Evolutionary conservation across 257 asterid species (phyloP).

Genomic region (Jaltomata sinuosa): DNA sequence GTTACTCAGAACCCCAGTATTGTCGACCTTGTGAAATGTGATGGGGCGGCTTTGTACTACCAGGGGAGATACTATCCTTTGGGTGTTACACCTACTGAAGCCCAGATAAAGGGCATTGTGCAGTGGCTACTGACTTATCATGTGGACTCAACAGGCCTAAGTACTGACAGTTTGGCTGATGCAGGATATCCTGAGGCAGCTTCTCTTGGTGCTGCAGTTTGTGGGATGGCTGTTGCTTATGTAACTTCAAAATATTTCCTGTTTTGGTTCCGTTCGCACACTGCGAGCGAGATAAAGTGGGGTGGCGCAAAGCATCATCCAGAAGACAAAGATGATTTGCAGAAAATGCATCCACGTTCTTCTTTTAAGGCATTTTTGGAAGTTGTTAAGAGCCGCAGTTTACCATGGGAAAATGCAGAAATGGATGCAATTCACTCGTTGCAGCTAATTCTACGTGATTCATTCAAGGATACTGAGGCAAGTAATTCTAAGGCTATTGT

Average conservation of each 20-base stretch:
- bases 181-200: constrained; percentile 56
- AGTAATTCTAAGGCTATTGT: constrained; percentile 23
- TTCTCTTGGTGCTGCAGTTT: constrained; percentile 44
- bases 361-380: constrained; percentile 46
- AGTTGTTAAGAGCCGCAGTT: constrained; percentile 43
- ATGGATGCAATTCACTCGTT: constrained; percentile 57
- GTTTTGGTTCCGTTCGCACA: constrained; percentile 58
- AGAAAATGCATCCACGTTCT: constrained; percentile 47
- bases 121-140: constrained; percentile 37
- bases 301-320: constrained; percentile 70
- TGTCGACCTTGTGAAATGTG: constrained; percentile 51
- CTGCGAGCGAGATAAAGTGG: constrained; percentile 52
- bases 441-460: constrained; percentile 45
- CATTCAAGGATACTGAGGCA: constrained; percentile 29
- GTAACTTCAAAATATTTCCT: constrained; percentile 34
- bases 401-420: constrained; percentile 48
- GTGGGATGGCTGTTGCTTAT: constrained; percentile 54
- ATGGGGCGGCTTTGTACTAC: constrained; percentile 51
- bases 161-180: constrained; percentile 50
- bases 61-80: constrained; percentile 39
- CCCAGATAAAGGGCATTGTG: constrained; percentile 40
- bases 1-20: constrained; percentile 50
- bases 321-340: constrained; percentile 46
- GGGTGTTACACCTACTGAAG: constrained; percentile 42
- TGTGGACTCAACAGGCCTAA: constrained; percentile 54